Conservation (phyloP, 495 filamentous ascomycete species). For the Aspergillus steynii region DNA sequence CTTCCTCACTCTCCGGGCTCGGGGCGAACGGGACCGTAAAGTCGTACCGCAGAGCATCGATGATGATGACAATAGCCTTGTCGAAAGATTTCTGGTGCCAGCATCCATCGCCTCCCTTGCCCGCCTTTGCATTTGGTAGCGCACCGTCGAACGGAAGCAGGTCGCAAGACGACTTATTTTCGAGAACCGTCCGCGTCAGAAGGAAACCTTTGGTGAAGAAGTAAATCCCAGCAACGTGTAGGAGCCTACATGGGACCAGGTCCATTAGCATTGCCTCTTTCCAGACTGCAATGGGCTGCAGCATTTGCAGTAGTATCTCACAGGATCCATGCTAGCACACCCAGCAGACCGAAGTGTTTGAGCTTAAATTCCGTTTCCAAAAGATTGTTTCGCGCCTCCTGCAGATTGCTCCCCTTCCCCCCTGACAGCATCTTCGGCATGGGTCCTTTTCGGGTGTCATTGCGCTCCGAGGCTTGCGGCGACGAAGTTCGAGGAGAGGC, state of each 20-base stretch:
- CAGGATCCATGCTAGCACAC: conserved; percentile 46
- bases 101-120: conserved; percentile 68
- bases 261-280: conserved; percentile 4
- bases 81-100: conserved; percentile 95
- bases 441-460: conserved; percentile 16
- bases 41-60: conserved; percentile 94
- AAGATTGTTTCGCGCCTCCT: conserved; percentile 13
- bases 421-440: conserved; percentile 17
- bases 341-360: conserved; percentile 43
- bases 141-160: conserved; percentile 62
- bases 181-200: conserved; percentile 85
- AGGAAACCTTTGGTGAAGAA: conserved; percentile 98
- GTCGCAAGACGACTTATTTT: conserved; percentile 81
- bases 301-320: conserved; percentile 25
- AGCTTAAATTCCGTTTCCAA: conserved; percentile 43
- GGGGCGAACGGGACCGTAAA: conserved; percentile 83
- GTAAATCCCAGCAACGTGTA: conserved; percentile 81
- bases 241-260: conserved; percentile 41
- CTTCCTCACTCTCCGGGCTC: conserved; percentile 44
- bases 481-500: conserved; percentile 3
- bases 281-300: background rate
- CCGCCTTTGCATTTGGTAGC: conserved; percentile 28
- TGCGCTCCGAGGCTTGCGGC: conserved; percentile 6
- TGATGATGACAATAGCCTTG: conserved; percentile 85
- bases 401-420: conserved; percentile 23